phyloP scores from a whole-genome alignment of 257 asterid genomes.

The Penstemon barbatus region DNA sequence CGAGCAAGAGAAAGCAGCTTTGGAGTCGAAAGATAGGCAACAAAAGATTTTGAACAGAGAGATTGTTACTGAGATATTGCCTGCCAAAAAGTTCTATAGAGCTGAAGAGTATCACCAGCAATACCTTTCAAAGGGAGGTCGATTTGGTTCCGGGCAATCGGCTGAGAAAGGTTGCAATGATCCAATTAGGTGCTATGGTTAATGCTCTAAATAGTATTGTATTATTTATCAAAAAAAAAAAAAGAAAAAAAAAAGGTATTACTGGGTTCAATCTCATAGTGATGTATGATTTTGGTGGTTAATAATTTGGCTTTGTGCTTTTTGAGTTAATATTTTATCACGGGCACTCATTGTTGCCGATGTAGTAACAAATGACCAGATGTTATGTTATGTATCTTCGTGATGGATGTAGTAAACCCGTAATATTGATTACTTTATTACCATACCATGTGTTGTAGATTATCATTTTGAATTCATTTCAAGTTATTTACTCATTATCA shows the following conservation, averaged over 20 bases:
- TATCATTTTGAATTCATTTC: no score
- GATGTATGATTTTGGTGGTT: not conserved
- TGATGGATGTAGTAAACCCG: not conserved
- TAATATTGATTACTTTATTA: no score
- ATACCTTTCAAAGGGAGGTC: slow-evolving; percentile 63
- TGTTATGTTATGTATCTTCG: not conserved
- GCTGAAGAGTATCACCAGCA: slow-evolving; percentile 81
- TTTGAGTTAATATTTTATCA: not conserved
- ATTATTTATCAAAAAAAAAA: no score
- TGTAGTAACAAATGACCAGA: not conserved
- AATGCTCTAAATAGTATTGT: no score
- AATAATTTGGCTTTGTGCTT: not conserved
- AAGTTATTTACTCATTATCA: no score
- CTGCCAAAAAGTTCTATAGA: slow-evolving; percentile 71
- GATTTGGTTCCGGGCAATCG: slow-evolving; percentile 59
- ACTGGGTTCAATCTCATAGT: not conserved
- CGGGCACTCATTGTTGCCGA: not conserved
- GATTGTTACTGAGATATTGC: slow-evolving; percentile 58
- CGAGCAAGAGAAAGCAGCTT: slow-evolving; percentile 65
- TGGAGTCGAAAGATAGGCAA: slow-evolving; percentile 51
- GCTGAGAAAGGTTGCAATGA: slow-evolving; percentile 60
- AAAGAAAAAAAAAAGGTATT: no score
- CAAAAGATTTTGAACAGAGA: slow-evolving; percentile 51
- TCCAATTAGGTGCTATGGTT: slow-evolving; percentile 70
- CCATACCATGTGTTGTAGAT: no score